phyloP scores from a whole-genome alignment of 306 rosid genomes.

The Casuarina cunninghamiana region DNA sequence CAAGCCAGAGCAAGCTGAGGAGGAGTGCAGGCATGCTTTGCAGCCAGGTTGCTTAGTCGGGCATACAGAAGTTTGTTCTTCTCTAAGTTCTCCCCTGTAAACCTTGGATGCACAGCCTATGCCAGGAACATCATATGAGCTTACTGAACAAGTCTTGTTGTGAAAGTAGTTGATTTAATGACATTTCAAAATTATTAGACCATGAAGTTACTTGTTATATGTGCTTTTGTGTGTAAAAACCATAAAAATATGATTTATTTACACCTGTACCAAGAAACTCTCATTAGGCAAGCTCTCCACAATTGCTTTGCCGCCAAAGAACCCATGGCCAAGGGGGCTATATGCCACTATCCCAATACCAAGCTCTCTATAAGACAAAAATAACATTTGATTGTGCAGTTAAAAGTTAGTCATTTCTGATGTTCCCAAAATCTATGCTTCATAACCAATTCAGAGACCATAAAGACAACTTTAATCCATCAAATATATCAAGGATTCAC shows the following conservation, averaged over 20 bases:
- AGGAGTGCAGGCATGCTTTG: slow-evolving; percentile 51
- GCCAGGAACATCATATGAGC: slow-evolving; percentile 16
- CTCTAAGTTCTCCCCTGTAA: slow-evolving; percentile 61
- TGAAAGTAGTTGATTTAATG: background rate
- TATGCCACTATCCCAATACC: slow-evolving; percentile 73
- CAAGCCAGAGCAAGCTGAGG: slow-evolving; percentile 71
- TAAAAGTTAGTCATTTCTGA: background rate
- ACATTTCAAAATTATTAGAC: background rate
- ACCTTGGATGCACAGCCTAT: slow-evolving; percentile 63
- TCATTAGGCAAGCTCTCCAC: slow-evolving; percentile 49
- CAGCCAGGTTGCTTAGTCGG: slow-evolving; percentile 47
- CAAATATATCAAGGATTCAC: background rate
- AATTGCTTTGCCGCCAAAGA: slow-evolving; percentile 67
- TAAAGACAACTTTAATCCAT: background rate
- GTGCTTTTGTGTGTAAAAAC: background rate
- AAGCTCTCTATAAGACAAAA: slow-evolving; percentile 46
- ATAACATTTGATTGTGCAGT: slow-evolving; percentile 4
- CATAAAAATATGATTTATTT: slow-evolving; percentile 8
- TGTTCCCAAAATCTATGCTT: slow-evolving; percentile 1
- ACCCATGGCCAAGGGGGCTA: slow-evolving; percentile 73
- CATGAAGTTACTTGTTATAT: slow-evolving; percentile 7
- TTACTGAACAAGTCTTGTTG: slow-evolving; percentile 3
- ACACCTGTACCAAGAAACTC: slow-evolving; percentile 49
- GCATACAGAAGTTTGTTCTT: slow-evolving; percentile 53
- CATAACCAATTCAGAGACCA: slow-evolving; percentile 11